Base-by-base conservation (phyloP, 345 rosid genomes). In the Linum usitatissimum region DNA sequence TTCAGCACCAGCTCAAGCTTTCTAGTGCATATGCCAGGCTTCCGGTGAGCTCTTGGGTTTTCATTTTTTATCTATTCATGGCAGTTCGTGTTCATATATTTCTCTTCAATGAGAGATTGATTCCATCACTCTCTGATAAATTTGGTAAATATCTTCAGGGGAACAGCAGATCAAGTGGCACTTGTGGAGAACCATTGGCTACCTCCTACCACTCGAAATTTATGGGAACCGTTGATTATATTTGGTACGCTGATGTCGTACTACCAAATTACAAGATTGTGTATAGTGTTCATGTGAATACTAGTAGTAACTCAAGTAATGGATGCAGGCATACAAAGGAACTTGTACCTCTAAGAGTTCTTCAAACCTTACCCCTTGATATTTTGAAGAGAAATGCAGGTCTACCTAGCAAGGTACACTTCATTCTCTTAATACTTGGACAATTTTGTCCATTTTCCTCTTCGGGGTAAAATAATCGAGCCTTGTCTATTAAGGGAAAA, bases 191-290 rank as follows among this genome's bases (percentile, higher is more conserved):
- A 69, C 94, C 99, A 58, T 79, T 86, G 72, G 98, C 90, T 66
- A 92, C 98, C 63, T 85, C 98, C 6, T 85, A 78, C 72, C 98
- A 92, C 75, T 84, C 91, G 61, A 74, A 72, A 76, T 92, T 89
- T 73, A 77, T 81, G 71, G 98, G 95, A 76, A 89, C 98, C 57
- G 96, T 89, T 68, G 98, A 92, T 75, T 89, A 92, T 65, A 89
- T 92, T 62, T 92, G 97, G 98, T 92, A 81, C 55, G 62, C 60
- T 18, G 56, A 48, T 66, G 59, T 36, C n/a, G 42, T n/a, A 31
- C 28, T 62, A 38, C 15, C 21, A 30, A 68, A 20, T 18, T 19
- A 21, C n/a, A 30, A 14, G 49, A 20, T n/a, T 62, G 9, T 19
- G 49, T 14, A 3, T 28, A 54, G 8, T 57, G 19, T 45, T 36